Base-by-base conservation (phyloP, 257 asterid species). In the Solanum paucissectum region DNA sequence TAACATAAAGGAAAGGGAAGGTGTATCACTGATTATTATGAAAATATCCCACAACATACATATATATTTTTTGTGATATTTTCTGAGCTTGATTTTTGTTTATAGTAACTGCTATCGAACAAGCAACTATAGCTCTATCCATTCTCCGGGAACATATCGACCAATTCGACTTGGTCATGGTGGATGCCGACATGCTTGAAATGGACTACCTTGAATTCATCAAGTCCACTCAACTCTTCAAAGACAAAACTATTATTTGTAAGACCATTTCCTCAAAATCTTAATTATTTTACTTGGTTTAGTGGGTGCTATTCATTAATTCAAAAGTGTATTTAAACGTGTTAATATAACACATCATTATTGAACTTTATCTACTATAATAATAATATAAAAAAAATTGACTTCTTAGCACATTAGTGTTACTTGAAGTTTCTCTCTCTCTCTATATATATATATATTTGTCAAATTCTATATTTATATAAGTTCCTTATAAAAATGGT, bases 91-190 rank as follows among this genome's bases (percentile, higher is more conserved):
- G n/a, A 60, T 13, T 72, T 85, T 89, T 86, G 2, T 69, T 81
- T 62, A 34, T 89, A 90, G 92, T 91, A 74, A 91, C 93, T 27
- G 69, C 89, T 3, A 86, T 89, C n/a, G 92, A 91, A 86, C 88
- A 89, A 25, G 88, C 92, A 18, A 46, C 88, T 76, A 83, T 88
- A 40, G 91, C 92, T 14, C 60, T 91, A 46, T 88, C 92, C 2
- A 88, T 89, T 86, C 90, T 92, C 25, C 89, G 25, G 42, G 89
- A 91, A 84, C 88, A 87, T 20, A 52, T 38, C 29, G 71, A 91
- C n/a, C 18, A 44, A 38, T 89, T 90, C 29, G 95, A 93, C 62
- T 91, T 91, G 12, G 72, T 93, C 84, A 88, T 93, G 90, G 90
- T 89, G 52, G 91, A 91, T 71, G 77, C 72, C 7, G 58, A 93